Conservation (phyloP, 768 basidiomycete species). For the Pisolithus microcarpus region DNA sequence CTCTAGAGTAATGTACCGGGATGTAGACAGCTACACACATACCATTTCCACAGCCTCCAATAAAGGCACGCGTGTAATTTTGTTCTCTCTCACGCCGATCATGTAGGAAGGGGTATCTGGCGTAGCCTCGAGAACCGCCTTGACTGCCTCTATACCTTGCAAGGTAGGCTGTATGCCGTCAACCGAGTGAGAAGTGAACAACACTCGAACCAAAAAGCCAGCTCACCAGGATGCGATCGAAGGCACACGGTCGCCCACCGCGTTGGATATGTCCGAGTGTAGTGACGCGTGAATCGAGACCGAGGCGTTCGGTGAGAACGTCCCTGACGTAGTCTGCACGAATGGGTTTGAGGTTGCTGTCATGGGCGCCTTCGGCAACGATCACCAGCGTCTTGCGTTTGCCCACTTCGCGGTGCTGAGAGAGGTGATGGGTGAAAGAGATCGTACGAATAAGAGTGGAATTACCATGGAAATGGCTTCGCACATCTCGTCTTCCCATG, state of each 20-base stretch:
- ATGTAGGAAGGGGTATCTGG: constrained; percentile 94
- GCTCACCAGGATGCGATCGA: constrained; percentile 83
- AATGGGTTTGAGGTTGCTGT: constrained; percentile 85
- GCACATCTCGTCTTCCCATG: constrained; percentile 95
- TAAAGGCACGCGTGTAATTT: constrained; percentile 84
- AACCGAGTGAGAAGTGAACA: constrained; percentile 2
- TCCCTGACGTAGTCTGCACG: constrained; percentile 86
- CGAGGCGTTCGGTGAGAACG: constrained; percentile 76
- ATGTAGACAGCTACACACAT: constrained; percentile 1
- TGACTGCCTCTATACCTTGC: constrained; percentile 92
- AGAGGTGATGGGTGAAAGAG: background rate
- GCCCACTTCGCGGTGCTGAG: constrained; percentile 80
- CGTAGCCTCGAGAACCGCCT: constrained; percentile 76
- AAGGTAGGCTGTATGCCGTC: constrained; percentile 67
- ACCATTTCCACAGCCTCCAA: constrained; percentile 92
- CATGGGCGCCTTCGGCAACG: constrained; percentile 93
- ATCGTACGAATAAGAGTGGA: constrained; percentile 4
- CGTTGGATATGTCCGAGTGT: constrained; percentile 96
- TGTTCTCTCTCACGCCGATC: constrained; percentile 95
- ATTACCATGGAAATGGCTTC: constrained; percentile 69
- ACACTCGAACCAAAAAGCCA: background rate
- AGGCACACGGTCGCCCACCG: constrained; percentile 89
- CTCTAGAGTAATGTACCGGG: background rate
- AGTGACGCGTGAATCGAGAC: constrained; percentile 93
- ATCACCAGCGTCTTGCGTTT: constrained; percentile 99